Evolutionary conservation across 345 rosid species (phyloP), one percentile per base, ranked within the genome.

Genomic region (Hibiscus tridactylites): DNA sequence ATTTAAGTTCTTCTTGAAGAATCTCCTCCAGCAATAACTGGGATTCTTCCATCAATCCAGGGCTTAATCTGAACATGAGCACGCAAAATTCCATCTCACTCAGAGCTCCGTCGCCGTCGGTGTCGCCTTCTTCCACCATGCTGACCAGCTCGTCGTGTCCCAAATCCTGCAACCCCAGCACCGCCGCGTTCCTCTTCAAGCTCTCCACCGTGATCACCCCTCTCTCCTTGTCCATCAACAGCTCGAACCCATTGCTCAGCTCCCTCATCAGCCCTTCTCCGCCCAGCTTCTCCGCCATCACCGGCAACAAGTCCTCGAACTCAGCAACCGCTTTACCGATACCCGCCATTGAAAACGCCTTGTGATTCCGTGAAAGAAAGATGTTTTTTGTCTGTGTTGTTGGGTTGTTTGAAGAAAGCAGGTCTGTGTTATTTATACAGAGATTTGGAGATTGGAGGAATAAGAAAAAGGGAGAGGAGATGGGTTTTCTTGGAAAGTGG

Each of bases 61-160:
- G 90, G 76, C 90, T 86, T 61, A 84, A 68, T 80, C 86, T 79
- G 81, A 86, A 82, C 90, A 86, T 84, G 78, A 86, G 49, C 2
- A 86, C 81, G 63, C 88, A 86, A 47, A 86, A 86, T 81, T 86
- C 88, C 81, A 76, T 82, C 77, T 86, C 80, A 28, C 72, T 80
- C 21, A 82, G 84, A 10, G 77, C 82, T 1, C 88, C 86, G 49
- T 86, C 90, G 2, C 85, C 81, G 67, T 86, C 90, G 2, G 76
- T 62, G 46, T 84, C 90, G 2, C 90, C 90, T 76, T 86, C 88
- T 75, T 47, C 59, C 9, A 86, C 78, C 88, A 86, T 86, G 76
- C 83, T 65, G 6, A 39, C 82, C 5, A 81, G 76, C 69, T 86
- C 80, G 37, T 82, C 88, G 19, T 82, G 81, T 16, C 70, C 50